Evolutionary conservation across 2,329 filamentous ascomycete genomes (phyloP).

Genomic region (Malbranchea zuffiana): DNA sequence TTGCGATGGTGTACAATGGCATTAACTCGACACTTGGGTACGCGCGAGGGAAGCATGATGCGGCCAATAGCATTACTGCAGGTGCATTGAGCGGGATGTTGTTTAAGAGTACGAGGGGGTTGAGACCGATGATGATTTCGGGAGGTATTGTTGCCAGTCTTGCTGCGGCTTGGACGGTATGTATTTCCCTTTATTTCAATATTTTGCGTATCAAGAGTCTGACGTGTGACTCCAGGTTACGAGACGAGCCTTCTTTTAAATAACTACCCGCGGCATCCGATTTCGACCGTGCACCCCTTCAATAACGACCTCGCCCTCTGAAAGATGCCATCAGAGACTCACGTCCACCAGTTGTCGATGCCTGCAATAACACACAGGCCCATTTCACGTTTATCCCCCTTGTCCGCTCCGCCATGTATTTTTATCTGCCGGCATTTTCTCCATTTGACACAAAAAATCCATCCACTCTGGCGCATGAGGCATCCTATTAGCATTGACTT

Average conservation of each 20-base stretch:
- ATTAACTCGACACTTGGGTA: slow-evolving; percentile 76
- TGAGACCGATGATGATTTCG: slow-evolving; percentile 89
- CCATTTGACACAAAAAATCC: slow-evolving; percentile 12
- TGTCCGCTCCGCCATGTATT: no score
- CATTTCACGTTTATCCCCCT: no score
- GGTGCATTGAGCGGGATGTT: slow-evolving; percentile 83
- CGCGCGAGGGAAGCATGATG: slow-evolving; percentile 73
- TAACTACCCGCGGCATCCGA: background rate
- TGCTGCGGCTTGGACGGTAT: slow-evolving; percentile 83
- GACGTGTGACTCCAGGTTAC: slow-evolving; percentile 33
- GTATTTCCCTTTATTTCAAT: slow-evolving; percentile 30
- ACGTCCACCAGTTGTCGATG: no score
- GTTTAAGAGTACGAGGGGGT: slow-evolving; percentile 88
- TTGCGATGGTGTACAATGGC: slow-evolving; percentile 93
- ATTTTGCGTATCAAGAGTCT: slow-evolving; percentile 9
- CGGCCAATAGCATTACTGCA: slow-evolving; percentile 75
- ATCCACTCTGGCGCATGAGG: slow-evolving; percentile 37
- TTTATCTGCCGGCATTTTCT: slow-evolving; percentile 25
- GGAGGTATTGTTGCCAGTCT: slow-evolving; percentile 77
- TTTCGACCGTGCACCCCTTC: background rate
- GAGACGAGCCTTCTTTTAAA: slow-evolving; percentile 42
- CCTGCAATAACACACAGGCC: no score
- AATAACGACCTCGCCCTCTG: background rate
- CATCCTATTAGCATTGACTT: slow-evolving; percentile 19
- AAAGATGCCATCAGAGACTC: no score